phyloP scores from a whole-genome alignment of 352 stramenopile genomes.

The Stramenopiles sp. region DNA sequence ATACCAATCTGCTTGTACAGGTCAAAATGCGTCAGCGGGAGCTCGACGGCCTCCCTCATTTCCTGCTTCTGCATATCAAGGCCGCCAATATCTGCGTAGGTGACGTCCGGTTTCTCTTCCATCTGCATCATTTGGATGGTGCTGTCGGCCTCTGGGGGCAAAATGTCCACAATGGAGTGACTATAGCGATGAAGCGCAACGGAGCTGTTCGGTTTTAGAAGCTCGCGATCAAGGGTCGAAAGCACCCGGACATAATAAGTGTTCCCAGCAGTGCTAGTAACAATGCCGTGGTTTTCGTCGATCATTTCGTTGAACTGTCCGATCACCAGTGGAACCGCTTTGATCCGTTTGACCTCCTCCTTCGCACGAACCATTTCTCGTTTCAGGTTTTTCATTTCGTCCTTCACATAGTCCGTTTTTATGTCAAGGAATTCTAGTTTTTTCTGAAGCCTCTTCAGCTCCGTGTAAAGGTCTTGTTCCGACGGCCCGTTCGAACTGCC shows the following conservation, averaged over 20 bases:
- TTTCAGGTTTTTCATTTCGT: slow-evolving; percentile 99
- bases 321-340: slow-evolving; percentile 97
- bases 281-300: slow-evolving; percentile 97
- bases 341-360: slow-evolving; percentile 97
- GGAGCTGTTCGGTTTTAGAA: slow-evolving; percentile 94
- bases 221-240: slow-evolving; percentile 79
- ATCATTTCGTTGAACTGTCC: slow-evolving; percentile 99
- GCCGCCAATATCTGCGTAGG: slow-evolving; percentile 94
- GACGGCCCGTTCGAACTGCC: neutral
- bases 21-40: slow-evolving; percentile 96
- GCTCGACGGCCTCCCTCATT: slow-evolving; percentile 94
- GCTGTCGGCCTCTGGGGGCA: slow-evolving; percentile 94
- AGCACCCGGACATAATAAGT: slow-evolving; percentile 99
- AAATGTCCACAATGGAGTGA: slow-evolving; percentile 92
- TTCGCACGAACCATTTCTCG: slow-evolving; percentile 94
- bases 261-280: slow-evolving; percentile 83
- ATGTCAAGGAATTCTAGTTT: slow-evolving; percentile 57
- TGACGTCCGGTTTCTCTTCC: slow-evolving; percentile 91
- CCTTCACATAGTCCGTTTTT: slow-evolving; percentile 97
- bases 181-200: slow-evolving; percentile 88
- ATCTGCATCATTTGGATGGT: slow-evolving; percentile 97
- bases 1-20: slow-evolving; percentile 99
- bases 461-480: slow-evolving; percentile 47
- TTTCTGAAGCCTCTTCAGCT: slow-evolving; percentile 50
- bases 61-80: slow-evolving; percentile 98